Conservation (phyloP, 176 grass and related monocot genomes). For the Secale cereale region DNA sequence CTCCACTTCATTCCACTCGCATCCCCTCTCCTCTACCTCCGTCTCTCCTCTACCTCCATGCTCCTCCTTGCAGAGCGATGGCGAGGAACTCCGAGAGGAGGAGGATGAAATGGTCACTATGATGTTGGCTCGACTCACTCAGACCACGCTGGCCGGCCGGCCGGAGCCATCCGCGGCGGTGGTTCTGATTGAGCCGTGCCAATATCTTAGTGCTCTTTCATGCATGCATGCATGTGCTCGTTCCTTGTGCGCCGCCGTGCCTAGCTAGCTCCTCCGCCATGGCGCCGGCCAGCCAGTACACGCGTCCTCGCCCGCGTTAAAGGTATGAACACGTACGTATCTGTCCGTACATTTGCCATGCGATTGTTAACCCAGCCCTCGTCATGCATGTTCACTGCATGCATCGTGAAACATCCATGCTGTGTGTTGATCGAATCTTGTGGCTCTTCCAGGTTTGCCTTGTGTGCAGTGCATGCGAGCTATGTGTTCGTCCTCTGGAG, state of each 20-base stretch:
- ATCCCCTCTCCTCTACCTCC: background rate
- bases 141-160: conserved; percentile 20
- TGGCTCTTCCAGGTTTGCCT: background rate
- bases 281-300: background rate
- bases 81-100: background rate
- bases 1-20: background rate
- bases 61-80: background rate
- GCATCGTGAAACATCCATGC: background rate
- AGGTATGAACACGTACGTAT: background rate
- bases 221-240: background rate
- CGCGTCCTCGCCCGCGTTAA: background rate
- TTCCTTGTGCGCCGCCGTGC: background rate
- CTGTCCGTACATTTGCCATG: background rate
- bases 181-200: conserved; percentile 96
- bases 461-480: background rate
- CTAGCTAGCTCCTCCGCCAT: background rate
- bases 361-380: too few species aligned
- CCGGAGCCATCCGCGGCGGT: too few species aligned
- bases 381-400: background rate
- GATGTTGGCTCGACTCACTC: conserved; percentile 94
- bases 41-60: too few species aligned
- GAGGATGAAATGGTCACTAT: conserved; percentile 56
- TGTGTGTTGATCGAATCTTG: background rate
- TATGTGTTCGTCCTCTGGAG: too few species aligned
- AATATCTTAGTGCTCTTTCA: conserved; percentile 98